Conservation (phyloP, 208 protist species). For the Trypanosoma cruzi region DNA sequence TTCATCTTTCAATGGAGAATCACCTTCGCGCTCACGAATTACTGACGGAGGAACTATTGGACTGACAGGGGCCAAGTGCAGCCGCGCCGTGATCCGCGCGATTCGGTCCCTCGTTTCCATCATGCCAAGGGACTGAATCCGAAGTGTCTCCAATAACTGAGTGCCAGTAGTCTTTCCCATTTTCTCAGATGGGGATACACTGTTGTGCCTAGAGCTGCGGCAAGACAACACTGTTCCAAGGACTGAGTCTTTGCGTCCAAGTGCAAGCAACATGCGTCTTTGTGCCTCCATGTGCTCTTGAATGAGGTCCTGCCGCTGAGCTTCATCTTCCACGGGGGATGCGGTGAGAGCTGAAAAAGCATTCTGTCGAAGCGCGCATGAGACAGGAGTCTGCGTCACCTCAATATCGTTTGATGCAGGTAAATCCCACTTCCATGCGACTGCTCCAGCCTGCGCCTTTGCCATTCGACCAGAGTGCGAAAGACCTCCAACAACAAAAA, state of each 20-base stretch:
- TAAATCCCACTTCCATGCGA: slow-evolving; percentile 1
- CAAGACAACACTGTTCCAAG: not conserved
- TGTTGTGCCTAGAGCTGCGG: not conserved
- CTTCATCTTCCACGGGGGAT: slow-evolving; percentile 1
- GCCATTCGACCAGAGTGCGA: not conserved
- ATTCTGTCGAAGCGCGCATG: not conserved
- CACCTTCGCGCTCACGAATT: slow-evolving; percentile 31
- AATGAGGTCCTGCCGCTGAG: slow-evolving; percentile 1
- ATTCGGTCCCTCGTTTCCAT: slow-evolving; percentile 19
- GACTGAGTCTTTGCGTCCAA: slow-evolving; percentile 24
- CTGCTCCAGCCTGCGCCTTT: not conserved
- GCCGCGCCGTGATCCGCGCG: slow-evolving; percentile 36
- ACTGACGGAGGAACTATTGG: slow-evolving; percentile 35
- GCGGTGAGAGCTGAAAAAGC: not conserved
- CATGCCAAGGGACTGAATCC: not conserved
- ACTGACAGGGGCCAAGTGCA: slow-evolving; percentile 30
- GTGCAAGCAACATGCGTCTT: slow-evolving; percentile 22
- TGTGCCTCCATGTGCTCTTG: slow-evolving; percentile 26
- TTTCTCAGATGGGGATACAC: not conserved
- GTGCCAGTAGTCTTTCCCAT: not conserved
- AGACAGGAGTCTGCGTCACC: not conserved
- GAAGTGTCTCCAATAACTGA: not conserved
- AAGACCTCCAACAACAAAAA: not conserved
- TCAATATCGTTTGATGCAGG: not conserved
- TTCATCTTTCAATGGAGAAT: slow-evolving; percentile 28